These are phyloP conservation scores for Cladosporium velox DNA, from an alignment of 2,329 filamentous ascomycete genomes.

Conservation along the genomic window DNA sequence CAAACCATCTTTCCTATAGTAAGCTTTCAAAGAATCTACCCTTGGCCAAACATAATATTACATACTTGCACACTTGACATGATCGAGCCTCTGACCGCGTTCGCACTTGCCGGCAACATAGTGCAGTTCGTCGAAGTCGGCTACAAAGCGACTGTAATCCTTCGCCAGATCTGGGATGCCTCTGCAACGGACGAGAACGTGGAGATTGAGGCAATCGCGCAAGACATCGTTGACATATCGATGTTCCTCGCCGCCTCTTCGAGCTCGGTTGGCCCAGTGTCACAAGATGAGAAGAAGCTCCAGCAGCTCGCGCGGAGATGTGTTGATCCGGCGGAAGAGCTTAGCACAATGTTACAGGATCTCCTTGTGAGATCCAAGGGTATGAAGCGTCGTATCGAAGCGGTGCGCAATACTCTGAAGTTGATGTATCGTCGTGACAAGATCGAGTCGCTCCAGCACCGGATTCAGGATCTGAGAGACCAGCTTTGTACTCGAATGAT, in stretches of 20 bases:
- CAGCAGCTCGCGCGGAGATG: neutral
- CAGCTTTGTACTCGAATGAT: neutral
- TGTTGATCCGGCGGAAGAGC: neutral
- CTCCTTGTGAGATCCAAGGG: neutral
- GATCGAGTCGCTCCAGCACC: neutral
- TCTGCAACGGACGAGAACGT: neutral
- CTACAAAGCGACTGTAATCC: neutral
- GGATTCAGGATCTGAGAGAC: neutral
- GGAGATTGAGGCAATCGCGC: neutral
- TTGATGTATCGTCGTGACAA: neutral
- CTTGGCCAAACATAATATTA: neutral
- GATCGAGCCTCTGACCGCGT: constrained; percentile 2
- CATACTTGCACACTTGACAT: neutral
- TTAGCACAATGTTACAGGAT: neutral
- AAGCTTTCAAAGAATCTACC: too few species aligned
- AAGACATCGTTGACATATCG: neutral
- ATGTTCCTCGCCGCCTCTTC: neutral
- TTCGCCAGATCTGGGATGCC: neutral
- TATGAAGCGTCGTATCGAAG: neutral
- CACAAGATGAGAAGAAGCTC: neutral
- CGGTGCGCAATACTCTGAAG: neutral
- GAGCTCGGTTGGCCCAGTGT: neutral
- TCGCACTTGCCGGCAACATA: constrained; percentile 2
- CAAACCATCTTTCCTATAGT: neutral
- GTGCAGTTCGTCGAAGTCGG: neutral